Base-by-base conservation (phyloP, 2,329 filamentous ascomycete species). In the Aspergillus sp. region DNA sequence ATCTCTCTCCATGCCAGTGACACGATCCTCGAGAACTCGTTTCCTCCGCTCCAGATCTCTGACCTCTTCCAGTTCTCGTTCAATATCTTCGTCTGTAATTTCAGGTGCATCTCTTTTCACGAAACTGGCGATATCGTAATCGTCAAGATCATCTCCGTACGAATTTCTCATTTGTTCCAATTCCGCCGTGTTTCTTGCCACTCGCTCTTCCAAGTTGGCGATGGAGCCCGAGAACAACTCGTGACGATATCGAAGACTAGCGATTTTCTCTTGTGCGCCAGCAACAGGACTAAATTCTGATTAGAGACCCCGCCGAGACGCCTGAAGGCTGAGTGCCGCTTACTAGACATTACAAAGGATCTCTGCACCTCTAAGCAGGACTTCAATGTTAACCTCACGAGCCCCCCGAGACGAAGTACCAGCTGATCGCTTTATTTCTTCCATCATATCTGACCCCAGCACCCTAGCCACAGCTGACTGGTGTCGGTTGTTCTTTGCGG, bases 281-380 rank as follows among this genome's bases (percentile, higher is more conserved):
- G 85, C 79, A 29, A 94, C 77, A 32, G 88, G 85, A 62, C 78
- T 81, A 45, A 27, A 36, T 43, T 42, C 53, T 32, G 10, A 34
- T 45, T 8, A 34, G 41, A 26, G 38, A 4, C 19, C 19, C 19
- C 19, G n/a, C n/a, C 40, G 41, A 29, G 26, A 26, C 5, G 19
- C 44, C 12, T 27, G 5, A 6, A 30, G 39, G 19, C 3, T 26
- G 44, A 45, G 33, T 5, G 9, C 36, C 7, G 69, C 77, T 51
- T 66, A 81, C 78, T 96, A 97, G 29, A 96, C 90, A 40, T 79
- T 79, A 57, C 89, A 90, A 29, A 97, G 77, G 73, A 89, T 95
- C 73, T 96, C 89, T 0, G 90, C 91, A 1, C 91, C 90, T 45
- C 80, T 77, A 26, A 98, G 75, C 29, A 98, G 71, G 1, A 94